Base-by-base conservation (phyloP, 2,329 filamentous ascomycete species). In the Xylariaceae sp. region DNA sequence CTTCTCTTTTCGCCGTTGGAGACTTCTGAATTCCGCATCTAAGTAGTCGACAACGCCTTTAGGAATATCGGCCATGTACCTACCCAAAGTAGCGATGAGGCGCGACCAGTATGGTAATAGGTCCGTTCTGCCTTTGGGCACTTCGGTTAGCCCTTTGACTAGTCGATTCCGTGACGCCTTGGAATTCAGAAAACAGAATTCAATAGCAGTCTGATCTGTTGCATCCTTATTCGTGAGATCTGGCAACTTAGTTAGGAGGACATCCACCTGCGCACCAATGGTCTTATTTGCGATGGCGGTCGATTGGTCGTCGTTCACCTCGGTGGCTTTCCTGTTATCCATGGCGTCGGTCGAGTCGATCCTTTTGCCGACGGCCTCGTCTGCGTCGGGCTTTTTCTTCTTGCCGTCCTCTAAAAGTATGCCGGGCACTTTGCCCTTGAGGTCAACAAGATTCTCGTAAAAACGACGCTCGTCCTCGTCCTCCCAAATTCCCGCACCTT, bases 171-270 rank as follows among this genome's bases (percentile, higher is more conserved):
- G 85, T 0, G 95, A 99, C 9, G 94, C 94, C 68, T 99, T 99
- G 1, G 94, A 99, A 70, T 99, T 99, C 55, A 99, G 78, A 66
- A 96, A 99, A 73, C 94, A 97, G 68, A 99, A 99, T 66, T 97
- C 92, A 57, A 96, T 87, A 7, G 95, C 94, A 44, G 89, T 85
- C 69, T 96, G 87, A 67, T 99, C 94, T 51, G 96, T 89, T 47
- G 85, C 78, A 47, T 99, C 95, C 67, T 96, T 97, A 66, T 83
- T 92, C 36, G 89, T 92, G 49, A 99, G 76, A 57, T 97, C 92
- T 0, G 92, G 91, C n/a, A 99, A 79, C 19, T 90, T 86, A 19
- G 90, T 81, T 29, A 99, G 77, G 37, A 99, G 78, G 15, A 90
- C 88, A 70, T 99, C 95, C 2, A 99, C 94, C 70, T 99, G 94